Evolutionary conservation across 2,329 filamentous ascomycete species (phyloP).

Genomic region (Aspergillus arachidicola): DNA sequence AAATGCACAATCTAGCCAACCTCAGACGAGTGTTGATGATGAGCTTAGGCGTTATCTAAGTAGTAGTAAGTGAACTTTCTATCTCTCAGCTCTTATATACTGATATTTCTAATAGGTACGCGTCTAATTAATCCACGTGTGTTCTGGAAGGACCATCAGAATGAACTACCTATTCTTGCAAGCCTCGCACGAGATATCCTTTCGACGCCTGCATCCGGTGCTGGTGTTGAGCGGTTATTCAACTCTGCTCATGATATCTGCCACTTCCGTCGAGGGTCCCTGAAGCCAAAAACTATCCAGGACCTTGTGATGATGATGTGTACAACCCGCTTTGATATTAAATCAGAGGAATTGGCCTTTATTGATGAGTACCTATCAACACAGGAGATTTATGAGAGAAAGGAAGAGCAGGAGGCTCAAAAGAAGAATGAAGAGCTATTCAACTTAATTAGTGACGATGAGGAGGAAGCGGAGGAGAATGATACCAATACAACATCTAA

Average conservation of each 20-base stretch:
- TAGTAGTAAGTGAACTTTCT: background rate
- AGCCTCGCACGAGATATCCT: conserved; percentile 5
- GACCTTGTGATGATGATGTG: conserved; percentile 3
- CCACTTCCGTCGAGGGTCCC: background rate
- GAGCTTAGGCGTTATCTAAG: background rate
- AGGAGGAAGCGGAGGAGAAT: background rate
- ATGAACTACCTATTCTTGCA: background rate
- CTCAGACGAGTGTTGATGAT: background rate
- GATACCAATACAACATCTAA: background rate
- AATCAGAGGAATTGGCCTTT: conserved; percentile 4
- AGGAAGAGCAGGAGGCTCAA: background rate
- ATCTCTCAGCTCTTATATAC: background rate
- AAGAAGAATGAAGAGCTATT: background rate
- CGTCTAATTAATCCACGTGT: conserved; percentile 29
- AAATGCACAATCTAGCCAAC: background rate
- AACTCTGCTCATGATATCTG: conserved; percentile 6
- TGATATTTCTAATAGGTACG: background rate
- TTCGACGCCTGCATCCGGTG: background rate
- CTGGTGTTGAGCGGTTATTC: conserved; percentile 7
- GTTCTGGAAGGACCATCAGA: conserved; percentile 24
- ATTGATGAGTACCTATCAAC: background rate
- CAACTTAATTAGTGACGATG: conserved; percentile 2
- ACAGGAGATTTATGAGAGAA: background rate
- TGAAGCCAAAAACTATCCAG: conserved; percentile 4
- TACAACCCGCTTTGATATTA: conserved; percentile 7